These are phyloP conservation scores for Neofusicoccum kwambonambiense DNA, from an alignment of 2,329 filamentous ascomycete species.

Conservation along the genomic window DNA sequence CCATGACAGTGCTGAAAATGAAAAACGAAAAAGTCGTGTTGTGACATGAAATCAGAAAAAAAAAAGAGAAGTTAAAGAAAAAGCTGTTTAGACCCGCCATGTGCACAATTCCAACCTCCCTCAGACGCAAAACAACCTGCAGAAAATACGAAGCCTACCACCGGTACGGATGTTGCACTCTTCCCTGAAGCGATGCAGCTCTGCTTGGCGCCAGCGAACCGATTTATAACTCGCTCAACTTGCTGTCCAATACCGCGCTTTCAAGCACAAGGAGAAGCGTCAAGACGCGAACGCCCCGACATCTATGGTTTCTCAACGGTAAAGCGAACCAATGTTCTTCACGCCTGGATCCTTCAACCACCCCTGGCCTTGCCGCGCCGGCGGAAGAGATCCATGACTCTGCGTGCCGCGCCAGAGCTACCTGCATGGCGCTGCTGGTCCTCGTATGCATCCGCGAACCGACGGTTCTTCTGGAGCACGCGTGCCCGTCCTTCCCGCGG, in stretches of 20 bases:
- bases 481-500: slow-evolving; percentile 32
- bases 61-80: background rate
- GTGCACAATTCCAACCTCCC: slow-evolving; percentile 8
- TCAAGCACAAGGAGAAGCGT: background rate
- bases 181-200: background rate
- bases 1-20: slow-evolving; percentile 13
- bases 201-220: background rate
- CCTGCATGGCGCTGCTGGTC: slow-evolving; percentile 67
- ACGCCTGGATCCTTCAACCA: background rate
- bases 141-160: background rate
- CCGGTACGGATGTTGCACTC: background rate
- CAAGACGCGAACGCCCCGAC: background rate
- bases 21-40: slow-evolving; percentile 14
- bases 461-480: slow-evolving; percentile 79
- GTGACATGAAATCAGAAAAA: slow-evolving; percentile 17
- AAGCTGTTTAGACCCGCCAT: slow-evolving; percentile 10
- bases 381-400: slow-evolving; percentile 98
- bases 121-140: background rate
- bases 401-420: slow-evolving; percentile 80
- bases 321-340: background rate
- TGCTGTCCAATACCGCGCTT: background rate
- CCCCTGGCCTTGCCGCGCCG: slow-evolving; percentile 72
- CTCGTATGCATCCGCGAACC: slow-evolving; percentile 86
- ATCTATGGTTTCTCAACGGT: background rate
- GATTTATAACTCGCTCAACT: background rate